These are phyloP conservation scores for Pachyrhizus erosus DNA, from an alignment of 306 rosid species.

Conservation along the genomic window DNA sequence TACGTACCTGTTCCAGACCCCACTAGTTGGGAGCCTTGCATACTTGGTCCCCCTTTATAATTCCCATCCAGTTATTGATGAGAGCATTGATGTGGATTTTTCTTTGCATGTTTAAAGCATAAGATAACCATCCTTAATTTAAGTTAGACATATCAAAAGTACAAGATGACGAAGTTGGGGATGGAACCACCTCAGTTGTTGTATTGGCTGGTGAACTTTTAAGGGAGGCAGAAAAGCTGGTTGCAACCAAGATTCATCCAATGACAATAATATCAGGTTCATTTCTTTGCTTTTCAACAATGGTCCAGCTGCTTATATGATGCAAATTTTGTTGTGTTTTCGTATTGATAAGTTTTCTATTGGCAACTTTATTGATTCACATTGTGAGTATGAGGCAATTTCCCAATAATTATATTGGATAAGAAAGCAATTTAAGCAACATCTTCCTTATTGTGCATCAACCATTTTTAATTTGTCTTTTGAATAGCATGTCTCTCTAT, in stretches of 20 bases:
- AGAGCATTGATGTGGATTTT: conserved; percentile 8
- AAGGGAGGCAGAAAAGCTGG: conserved; percentile 95
- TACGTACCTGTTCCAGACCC: neutral
- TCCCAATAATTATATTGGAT: neutral
- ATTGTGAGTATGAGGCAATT: neutral
- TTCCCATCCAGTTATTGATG: neutral
- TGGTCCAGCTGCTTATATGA: neutral
- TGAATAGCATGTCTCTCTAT: neutral
- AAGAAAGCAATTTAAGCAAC: conserved; percentile 19
- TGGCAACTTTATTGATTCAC: conserved; percentile 14
- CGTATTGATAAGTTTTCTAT: neutral
- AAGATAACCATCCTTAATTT: conserved; percentile 56
- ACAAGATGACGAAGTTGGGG: conserved; percentile 99
- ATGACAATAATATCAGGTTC: conserved; percentile 97
- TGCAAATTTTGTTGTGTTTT: conserved; percentile 1
- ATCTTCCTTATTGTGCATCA: conserved; percentile 2
- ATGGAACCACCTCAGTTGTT: conserved; percentile 99
- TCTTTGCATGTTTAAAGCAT: neutral
- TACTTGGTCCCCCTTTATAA: neutral
- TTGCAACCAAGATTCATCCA: conserved; percentile 89
- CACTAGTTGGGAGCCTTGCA: neutral
- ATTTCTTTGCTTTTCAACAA: conserved; percentile 13
- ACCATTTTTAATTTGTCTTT: neutral
- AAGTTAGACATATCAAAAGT: conserved; percentile 91
- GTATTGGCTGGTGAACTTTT: conserved; percentile 97